Conservation (phyloP, 106 monocot species). For the Apostasia shenzhenica region DNA sequence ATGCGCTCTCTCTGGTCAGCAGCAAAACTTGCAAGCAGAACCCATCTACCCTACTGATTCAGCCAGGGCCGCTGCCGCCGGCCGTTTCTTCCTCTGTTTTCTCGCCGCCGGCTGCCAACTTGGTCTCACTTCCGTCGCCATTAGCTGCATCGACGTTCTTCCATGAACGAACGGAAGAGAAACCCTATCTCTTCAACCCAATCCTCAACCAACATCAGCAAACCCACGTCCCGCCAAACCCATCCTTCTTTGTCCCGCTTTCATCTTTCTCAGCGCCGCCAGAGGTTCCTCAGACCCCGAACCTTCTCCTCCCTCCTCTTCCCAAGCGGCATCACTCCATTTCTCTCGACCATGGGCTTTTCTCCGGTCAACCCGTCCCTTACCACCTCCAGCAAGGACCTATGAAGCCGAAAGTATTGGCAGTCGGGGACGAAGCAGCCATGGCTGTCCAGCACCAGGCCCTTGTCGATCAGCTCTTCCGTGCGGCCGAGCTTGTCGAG, state of each 20-base stretch:
- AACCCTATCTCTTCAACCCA: constrained; percentile 20
- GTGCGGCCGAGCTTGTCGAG: constrained; percentile 78
- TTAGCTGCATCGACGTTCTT: constrained; percentile 24
- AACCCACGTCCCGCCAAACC: constrained; percentile 10
- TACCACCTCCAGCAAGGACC: constrained; percentile 12
- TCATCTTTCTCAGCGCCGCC: background rate
- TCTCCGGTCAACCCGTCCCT: background rate
- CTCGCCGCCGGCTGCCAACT: background rate
- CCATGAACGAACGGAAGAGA: constrained; percentile 35
- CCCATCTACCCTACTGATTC: constrained; percentile 5
- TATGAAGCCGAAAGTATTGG: constrained; percentile 22
- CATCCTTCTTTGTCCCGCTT: constrained; percentile 24
- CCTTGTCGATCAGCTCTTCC: constrained; percentile 64
- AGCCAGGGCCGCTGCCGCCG: background rate
- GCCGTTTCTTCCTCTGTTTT: background rate
- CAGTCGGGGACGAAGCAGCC: constrained; percentile 1
- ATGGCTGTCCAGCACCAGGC: constrained; percentile 18
- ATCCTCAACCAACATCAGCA: constrained; percentile 13
- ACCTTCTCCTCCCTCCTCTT: background rate
- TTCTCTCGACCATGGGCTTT: background rate
- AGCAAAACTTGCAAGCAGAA: background rate
- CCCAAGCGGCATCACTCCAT: constrained; percentile 13
- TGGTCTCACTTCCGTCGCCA: background rate
- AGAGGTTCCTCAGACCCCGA: constrained; percentile 12
- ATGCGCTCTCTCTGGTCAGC: background rate